phyloP scores from a whole-genome alignment of 2,329 filamentous ascomycete species.

The Microdochium bolleyi region DNA sequence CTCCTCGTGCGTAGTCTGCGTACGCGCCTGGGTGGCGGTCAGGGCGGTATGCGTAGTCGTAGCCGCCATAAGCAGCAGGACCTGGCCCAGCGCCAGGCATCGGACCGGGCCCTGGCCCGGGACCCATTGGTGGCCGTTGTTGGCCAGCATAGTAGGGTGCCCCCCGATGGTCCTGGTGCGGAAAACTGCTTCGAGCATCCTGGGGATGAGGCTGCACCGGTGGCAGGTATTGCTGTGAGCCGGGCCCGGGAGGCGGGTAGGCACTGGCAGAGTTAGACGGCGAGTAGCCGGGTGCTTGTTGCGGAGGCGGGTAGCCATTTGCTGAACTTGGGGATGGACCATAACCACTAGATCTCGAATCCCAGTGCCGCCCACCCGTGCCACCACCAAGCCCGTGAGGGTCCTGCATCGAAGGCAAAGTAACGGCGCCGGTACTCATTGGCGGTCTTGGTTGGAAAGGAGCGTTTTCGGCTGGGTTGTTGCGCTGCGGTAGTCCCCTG shows the following conservation, averaged over 20 bases:
- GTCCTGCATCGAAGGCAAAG: conserved; percentile 43
- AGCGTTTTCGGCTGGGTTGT: not conserved
- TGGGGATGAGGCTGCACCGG: conserved; percentile 23
- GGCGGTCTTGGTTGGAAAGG: conserved; percentile 18
- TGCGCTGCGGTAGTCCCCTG: not conserved
- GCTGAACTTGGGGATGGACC: conserved; percentile 31
- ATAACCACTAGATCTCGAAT: conserved; percentile 26
- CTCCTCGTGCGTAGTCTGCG: conserved; percentile 20
- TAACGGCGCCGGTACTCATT: conserved; percentile 35
- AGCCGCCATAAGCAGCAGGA: conserved; percentile 3
- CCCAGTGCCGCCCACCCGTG: conserved; percentile 15
- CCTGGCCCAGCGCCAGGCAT: not conserved
- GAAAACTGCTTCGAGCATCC: conserved; percentile 22
- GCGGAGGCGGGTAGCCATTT: conserved; percentile 35
- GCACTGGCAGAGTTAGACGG: conserved; percentile 10
- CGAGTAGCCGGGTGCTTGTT: conserved; percentile 13
- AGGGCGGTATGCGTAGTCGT: conserved; percentile 23
- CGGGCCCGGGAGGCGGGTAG: conserved; percentile 14
- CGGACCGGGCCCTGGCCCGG: not conserved
- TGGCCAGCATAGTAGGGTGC: conserved; percentile 11
- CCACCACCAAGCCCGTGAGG: conserved; percentile 22
- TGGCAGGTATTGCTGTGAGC: conserved; percentile 13
- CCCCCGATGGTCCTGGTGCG: conserved; percentile 29
- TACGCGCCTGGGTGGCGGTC: conserved; percentile 19
- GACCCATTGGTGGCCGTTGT: not conserved